Conservation (phyloP, 2,329 filamentous ascomycete species). For the Trichoderma afroharzianum region DNA sequence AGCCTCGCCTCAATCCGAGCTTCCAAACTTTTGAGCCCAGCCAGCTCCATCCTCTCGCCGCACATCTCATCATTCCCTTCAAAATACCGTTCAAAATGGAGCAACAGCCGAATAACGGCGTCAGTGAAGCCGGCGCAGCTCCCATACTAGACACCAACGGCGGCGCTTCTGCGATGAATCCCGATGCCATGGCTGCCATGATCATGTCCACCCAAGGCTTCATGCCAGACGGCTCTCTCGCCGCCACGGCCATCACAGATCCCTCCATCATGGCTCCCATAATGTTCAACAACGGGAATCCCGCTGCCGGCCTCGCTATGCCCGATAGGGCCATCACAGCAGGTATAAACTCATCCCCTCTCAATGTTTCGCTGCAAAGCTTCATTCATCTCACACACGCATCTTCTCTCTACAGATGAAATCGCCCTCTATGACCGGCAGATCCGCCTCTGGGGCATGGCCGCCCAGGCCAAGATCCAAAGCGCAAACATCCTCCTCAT, state of each 20-base stretch:
- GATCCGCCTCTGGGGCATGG: slow-evolving; percentile 94
- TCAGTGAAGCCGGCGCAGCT: background rate
- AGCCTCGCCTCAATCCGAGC: background rate
- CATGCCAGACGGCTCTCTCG: slow-evolving; percentile 26
- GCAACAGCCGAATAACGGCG: slow-evolving; percentile 13
- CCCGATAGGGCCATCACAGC: slow-evolving; percentile 30
- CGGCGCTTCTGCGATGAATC: slow-evolving; percentile 8
- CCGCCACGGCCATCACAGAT: slow-evolving; percentile 24
- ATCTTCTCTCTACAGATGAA: slow-evolving; percentile 61
- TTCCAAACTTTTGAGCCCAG: background rate
- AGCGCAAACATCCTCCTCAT: slow-evolving; percentile 87
- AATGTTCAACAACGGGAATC: slow-evolving; percentile 30
- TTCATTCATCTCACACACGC: background rate
- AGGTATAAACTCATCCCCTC: slow-evolving; percentile 27
- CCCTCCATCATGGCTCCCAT: slow-evolving; percentile 32
- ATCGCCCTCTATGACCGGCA: slow-evolving; percentile 97
- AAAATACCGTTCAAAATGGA: slow-evolving; percentile 8
- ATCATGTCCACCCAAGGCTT: slow-evolving; percentile 23
- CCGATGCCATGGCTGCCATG: slow-evolving; percentile 1
- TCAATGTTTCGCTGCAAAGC: background rate
- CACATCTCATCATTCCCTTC: background rate
- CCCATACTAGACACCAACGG: slow-evolving; percentile 10
- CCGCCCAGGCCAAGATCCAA: slow-evolving; percentile 89
- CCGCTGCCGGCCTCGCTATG: slow-evolving; percentile 19
- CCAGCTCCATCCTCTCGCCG: background rate